A percentile compares a stretch with the other conserved stretches of the same genome.
phyloP scores from a whole-genome alignment of 331 rosid species.

The Spiraea crenata region DNA sequence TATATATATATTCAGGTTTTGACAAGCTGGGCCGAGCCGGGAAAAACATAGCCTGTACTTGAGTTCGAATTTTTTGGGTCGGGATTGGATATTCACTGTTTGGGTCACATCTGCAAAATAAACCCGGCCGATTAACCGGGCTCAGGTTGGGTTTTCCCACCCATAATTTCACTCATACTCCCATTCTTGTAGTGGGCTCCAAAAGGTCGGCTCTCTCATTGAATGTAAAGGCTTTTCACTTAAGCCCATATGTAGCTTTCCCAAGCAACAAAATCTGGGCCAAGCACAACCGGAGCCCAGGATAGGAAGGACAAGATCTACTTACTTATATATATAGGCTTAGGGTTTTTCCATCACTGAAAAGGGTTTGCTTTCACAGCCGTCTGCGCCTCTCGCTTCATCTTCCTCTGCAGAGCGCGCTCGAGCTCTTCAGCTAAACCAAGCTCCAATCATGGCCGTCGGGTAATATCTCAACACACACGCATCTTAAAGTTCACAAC shows the following conservation, averaged over 20 bases:
- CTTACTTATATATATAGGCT: not conserved
- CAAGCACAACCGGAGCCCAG: not conserved
- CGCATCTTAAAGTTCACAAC: too few species aligned
- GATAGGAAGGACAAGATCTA: not conserved
- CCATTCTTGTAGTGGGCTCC: too few species aligned
- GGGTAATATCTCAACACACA: slow-evolving; percentile 29
- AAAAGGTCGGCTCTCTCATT: not conserved
- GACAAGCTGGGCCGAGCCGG: too few species aligned
- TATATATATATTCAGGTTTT: too few species aligned
- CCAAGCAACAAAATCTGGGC: not conserved
- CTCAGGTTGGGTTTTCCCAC: too few species aligned
- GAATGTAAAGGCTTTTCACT: not conserved
- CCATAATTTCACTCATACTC: too few species aligned
- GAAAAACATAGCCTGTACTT: too few species aligned
- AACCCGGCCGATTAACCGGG: too few species aligned
- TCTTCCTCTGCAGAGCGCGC: slow-evolving; percentile 9
- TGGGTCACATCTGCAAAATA: too few species aligned
- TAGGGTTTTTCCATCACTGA: slow-evolving; percentile 19
- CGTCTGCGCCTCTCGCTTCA: not conserved
- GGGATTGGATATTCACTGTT: too few species aligned
- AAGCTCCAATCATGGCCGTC: slow-evolving; percentile 58
- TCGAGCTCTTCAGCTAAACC: slow-evolving; percentile 9
- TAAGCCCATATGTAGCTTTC: not conserved
- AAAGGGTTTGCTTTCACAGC: slow-evolving; percentile 3
- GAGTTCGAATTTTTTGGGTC: too few species aligned